Evolutionary conservation across 257 asterid genomes (phyloP), one percentile per base, ranked within the genome.

Genomic region (Forsythia viridissima): DNA sequence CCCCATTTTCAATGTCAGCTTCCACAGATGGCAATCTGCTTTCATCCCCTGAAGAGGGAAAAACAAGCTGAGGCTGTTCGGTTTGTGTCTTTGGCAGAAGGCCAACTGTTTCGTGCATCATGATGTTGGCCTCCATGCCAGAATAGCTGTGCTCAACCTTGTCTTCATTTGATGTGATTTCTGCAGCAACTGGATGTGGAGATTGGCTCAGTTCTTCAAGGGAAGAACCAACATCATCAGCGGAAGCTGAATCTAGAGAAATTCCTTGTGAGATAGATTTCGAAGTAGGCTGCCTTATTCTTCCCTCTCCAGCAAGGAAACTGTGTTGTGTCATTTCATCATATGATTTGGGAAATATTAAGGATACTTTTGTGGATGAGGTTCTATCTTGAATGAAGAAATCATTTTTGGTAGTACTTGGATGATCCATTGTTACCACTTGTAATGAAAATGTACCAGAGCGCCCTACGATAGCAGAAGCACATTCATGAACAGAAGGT

Each of bases 1-100:
- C 78, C 59, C 78, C 93, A 71, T 83, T 83, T 73, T 73, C 52
- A 78, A 68, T 82, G 71, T 85, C 90, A 38, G 77, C 92, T 76
- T 88, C 92, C 70, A 76, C 86, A 82, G 83, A 76, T 76, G 88
- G 84, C 80, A 82, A 78, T 65, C 73, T 44, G 48, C 67, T 77
- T 46, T 84, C 88, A 67, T 77, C 86, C 80, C 65, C 90, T 41
- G 76, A 78, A 78, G 63, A 71, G 55, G 89, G 85, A 57, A 67
- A 30, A 30, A 63, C 42, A 37, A 52, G 71, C 80, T 69, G 79
- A 65, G 76, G 82, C 78, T 81, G 84, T 16, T 80, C 81, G 41
- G 75, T 81, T 75, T 80, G 88, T 40, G 71, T 76, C 76, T 74
- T 80, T 71, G 72, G 13, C 43, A 72, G 74, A 48, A 57, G 39